Evolutionary conservation across 108 stramenopile species (phyloP).

Genomic region (Pseudonitzschia multiseries): DNA sequence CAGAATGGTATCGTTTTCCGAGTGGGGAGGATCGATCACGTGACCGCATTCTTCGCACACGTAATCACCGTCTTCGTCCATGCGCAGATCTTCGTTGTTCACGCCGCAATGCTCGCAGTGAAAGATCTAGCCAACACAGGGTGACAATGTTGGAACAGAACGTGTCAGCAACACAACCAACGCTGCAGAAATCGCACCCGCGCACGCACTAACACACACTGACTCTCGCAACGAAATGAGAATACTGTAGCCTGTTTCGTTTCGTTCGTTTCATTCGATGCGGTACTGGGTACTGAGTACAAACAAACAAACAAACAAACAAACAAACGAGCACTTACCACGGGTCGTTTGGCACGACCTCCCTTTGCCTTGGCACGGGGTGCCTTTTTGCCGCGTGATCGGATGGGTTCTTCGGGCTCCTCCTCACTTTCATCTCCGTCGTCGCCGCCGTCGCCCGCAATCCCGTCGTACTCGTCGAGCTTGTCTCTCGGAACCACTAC

Average conservation of each 20-base stretch:
- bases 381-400: not conserved
- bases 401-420: constrained; percentile 1
- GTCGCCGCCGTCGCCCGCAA: not conserved
- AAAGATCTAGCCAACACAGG: constrained; percentile 1
- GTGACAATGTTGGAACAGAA: not conserved
- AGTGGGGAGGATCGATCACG: not conserved
- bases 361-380: not conserved
- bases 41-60: constrained; percentile 35
- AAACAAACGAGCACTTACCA: too few relatives aligned
- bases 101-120: constrained; percentile 25
- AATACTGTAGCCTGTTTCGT: too few relatives aligned
- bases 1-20: not conserved
- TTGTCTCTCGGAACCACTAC: constrained; percentile 35
- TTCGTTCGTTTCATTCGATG: too few relatives aligned
- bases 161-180: not conserved
- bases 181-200: not conserved
- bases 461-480: constrained; percentile 31
- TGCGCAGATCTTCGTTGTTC: constrained; percentile 16
- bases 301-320: too few relatives aligned
- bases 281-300: too few relatives aligned
- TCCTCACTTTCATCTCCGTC: constrained; percentile 17
- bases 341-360: not conserved
- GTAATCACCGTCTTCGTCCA: constrained; percentile 34
- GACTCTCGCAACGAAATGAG: too few relatives aligned
- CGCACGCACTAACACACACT: too few relatives aligned